phyloP scores from a whole-genome alignment of 2,329 filamentous ascomycete species.

The Cryoendolithus antarcticus region DNA sequence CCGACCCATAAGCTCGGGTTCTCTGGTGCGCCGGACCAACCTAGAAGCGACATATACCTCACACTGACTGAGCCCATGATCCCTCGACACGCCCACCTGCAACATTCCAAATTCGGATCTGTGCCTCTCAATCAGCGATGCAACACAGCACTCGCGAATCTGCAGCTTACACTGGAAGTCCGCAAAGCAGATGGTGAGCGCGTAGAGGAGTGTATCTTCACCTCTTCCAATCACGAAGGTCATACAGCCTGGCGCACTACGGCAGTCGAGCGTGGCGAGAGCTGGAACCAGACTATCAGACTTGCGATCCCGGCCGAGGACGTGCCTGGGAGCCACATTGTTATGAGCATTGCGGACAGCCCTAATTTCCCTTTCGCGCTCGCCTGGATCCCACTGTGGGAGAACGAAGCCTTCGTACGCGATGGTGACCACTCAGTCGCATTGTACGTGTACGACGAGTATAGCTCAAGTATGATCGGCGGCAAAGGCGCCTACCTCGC shows the following conservation, averaged over 20 bases:
- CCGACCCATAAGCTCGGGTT: slow-evolving; percentile 87
- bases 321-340: slow-evolving; percentile 70
- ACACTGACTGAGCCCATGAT: slow-evolving; percentile 72
- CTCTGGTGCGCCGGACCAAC: slow-evolving; percentile 75
- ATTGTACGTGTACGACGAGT: slow-evolving; percentile 84
- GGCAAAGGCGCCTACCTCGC: slow-evolving; percentile 80
- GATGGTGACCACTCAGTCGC: slow-evolving; percentile 73
- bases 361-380: slow-evolving; percentile 83
- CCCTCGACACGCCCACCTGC: slow-evolving; percentile 50
- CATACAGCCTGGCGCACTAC: slow-evolving; percentile 82
- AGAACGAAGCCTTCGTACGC: slow-evolving; percentile 74
- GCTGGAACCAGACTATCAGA: slow-evolving; percentile 69
- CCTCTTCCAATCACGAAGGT: slow-evolving; percentile 67
- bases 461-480: slow-evolving; percentile 59
- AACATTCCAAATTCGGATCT: slow-evolving; percentile 66
- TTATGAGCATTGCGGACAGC: slow-evolving; percentile 79
- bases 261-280: slow-evolving; percentile 63
- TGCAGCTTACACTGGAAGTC: slow-evolving; percentile 84
- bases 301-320: slow-evolving; percentile 68
- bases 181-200: slow-evolving; percentile 65
- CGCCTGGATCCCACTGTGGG: slow-evolving; percentile 89
- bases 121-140: slow-evolving; percentile 52
- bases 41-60: slow-evolving; percentile 88
- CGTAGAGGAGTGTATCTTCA: slow-evolving; percentile 77
- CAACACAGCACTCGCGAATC: slow-evolving; percentile 53